Base-by-base conservation (phyloP, 2,329 filamentous ascomycete species). In the Aschersonia sp. region DNA sequence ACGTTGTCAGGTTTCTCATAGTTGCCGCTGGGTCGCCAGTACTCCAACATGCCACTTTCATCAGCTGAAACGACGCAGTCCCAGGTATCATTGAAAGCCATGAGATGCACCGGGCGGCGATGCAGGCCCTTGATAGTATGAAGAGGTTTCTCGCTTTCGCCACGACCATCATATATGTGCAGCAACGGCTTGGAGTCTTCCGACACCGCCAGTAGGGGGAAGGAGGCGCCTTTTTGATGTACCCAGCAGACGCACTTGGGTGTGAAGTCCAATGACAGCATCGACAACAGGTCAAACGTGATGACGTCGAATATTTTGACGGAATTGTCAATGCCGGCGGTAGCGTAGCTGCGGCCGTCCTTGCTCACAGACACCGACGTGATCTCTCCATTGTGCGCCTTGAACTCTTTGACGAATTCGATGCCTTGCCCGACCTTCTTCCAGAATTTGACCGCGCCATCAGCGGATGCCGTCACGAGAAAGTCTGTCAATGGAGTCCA, bases 371-470 rank as follows among this genome's bases (percentile, higher is more conserved):
- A 92, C 43, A 92, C 86, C 31, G 83, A 84, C 51, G 73, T 80
- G 59, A 97, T 87, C 59, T 94, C 87, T 46, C 87, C 86, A 49
- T 77, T 74, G 66, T 98, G 94, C 6, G 92, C 89, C 59, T 82
- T 83, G 69, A 95, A 98, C 67, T 98, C 89, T 67, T 98, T 98
- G 47, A 97, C 90, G 59, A 98, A 98, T 67, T 98, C 94, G 49
- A 98, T 85, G 1, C 87, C 87, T 35, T 86, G 81, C 2, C 79
- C 82, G 53, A 85, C 77, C 69, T 98, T 98, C 70, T 98, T 98
- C 92, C 92, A 98, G 64, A 98, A 98, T 65, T 98, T 98, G 56
- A 97, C 90, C 1, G 90, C 84, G n/a, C 94, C 94, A 61, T 98
- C 92, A 42, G 86, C 69, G 0, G 92, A 97, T 51, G 85, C 87